Evolutionary conservation across 148 eudicot genomes (phyloP).

Genomic region (Silene conica): DNA sequence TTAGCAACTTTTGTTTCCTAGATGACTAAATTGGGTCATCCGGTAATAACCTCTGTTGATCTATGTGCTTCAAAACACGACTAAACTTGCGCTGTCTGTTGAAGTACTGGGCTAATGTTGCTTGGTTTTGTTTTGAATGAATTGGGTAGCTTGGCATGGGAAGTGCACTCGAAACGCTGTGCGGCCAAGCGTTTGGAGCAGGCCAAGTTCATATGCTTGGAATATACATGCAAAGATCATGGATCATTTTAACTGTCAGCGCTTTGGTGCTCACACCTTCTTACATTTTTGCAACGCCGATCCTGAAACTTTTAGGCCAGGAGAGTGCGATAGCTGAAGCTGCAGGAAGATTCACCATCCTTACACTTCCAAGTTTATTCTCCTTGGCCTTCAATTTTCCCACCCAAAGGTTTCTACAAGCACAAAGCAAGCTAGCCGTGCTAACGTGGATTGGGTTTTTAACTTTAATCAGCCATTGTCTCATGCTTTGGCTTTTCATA

Average conservation of each 20-base stretch:
- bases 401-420: constrained; percentile 61
- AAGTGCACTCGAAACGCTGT: constrained; percentile 77
- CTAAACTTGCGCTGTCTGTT: no score
- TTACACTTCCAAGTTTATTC: constrained; percentile 52
- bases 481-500: constrained; percentile 54
- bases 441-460: constrained; percentile 48
- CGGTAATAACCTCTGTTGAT: no score
- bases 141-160: constrained; percentile 77
- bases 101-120: no score
- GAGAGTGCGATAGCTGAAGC: constrained; percentile 49
- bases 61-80: no score
- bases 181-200: constrained; percentile 88
- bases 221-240: constrained; percentile 74
- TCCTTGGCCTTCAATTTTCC: constrained; percentile 65
- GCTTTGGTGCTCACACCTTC: constrained; percentile 48
- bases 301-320: constrained; percentile 63
- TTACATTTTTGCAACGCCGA: constrained; percentile 60
- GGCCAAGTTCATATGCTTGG: constrained; percentile 69
- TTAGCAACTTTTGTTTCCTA: no score
- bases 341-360: constrained; percentile 54
- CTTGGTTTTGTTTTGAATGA: no score
- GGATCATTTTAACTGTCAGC: constrained; percentile 48
- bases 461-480: constrained; percentile 32
- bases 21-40: no score
- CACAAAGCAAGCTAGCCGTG: constrained; percentile 64